phyloP scores from a whole-genome alignment of 441 rosid genomes.

The Croton setiger region DNA sequence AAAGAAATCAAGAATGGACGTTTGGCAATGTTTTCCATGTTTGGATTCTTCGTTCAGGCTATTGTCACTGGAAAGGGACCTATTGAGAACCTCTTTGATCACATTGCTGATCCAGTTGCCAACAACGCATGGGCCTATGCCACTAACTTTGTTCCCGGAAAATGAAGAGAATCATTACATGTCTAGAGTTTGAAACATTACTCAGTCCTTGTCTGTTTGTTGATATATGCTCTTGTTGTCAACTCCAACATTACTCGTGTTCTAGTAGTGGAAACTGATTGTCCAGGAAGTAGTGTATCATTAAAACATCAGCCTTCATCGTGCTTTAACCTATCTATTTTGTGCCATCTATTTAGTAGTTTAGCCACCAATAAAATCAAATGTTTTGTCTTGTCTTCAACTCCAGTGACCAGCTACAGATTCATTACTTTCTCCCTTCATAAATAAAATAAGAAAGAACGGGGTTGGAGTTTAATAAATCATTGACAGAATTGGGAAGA shows the following conservation, averaged over 20 bases:
- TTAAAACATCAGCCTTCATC: conserved; percentile 6
- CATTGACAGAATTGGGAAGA: not conserved
- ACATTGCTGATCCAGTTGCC: conserved; percentile 71
- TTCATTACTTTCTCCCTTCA: not conserved
- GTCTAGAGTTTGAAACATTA: conserved; percentile 18
- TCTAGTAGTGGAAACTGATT: not conserved
- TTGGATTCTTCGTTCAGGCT: conserved; percentile 90
- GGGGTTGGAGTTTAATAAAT: not conserved
- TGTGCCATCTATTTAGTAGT: not conserved
- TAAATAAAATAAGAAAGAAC: not conserved
- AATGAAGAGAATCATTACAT: conserved; percentile 32
- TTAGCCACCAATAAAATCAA: not conserved
- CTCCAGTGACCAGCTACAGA: not conserved
- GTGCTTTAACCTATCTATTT: not conserved
- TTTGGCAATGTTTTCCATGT: conserved; percentile 89
- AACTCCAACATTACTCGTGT: conserved; percentile 21
- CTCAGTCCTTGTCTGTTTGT: conserved; percentile 12
- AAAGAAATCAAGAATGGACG: conserved; percentile 91
- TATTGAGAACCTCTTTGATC: conserved; percentile 75
- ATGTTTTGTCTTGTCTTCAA: not conserved
- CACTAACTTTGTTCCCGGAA: conserved; percentile 92
- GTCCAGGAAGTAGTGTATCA: not conserved
- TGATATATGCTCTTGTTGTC: conserved; percentile 13
- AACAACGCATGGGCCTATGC: conserved; percentile 96
- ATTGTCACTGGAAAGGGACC: conserved; percentile 94